Base-by-base conservation (phyloP, 257 asterid species). In the Misopates orontium region DNA sequence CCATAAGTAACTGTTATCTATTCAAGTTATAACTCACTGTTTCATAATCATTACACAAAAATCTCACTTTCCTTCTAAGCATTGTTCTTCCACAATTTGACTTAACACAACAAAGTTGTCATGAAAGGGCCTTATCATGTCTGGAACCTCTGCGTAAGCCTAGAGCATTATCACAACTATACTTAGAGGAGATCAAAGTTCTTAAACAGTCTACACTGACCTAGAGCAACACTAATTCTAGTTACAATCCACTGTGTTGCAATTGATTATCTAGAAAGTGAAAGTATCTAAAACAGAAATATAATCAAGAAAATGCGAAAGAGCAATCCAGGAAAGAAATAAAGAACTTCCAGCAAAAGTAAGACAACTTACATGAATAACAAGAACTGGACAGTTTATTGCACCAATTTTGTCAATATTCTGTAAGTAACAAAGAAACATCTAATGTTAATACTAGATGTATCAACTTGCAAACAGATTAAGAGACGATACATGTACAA, bases 401-500 rank as follows among this genome's bases (percentile, higher is more conserved):
- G 83, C 67, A 63, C 96, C 90, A 73, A 91, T 84, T 80, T 95
- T 95, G 91, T 91, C 99, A 69, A 95, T 83, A 75, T 95, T 95
- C 99, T 95, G 99, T 62, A 74, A 78, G 67, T 69, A 75, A 73
- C 70, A 81, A 58, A 44, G 50, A 66, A 68, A 60, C 44, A 65
- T 28, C 45, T 54, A 17, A 72, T 48, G 32, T 44, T 67, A 44
- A 55, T 56, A 14, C 56, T 13, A 45, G 8, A 67, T 64, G 64
- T 70, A 28, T 48, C 68, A 75, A 68, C 14, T 53, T 40, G 19
- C 40, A 70, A 76, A 54, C 14, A 56, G 45, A 52, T 25, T 42
- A 69, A 64, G 40, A 61, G 36, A 49, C 42, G 36, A 71, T 28
- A 23, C n/a, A 22, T 48, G 69, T 56, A 57, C 40, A 62, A 25